Conservation (phyloP, 345 rosid genomes). For the Syzygium oleosum region DNA sequence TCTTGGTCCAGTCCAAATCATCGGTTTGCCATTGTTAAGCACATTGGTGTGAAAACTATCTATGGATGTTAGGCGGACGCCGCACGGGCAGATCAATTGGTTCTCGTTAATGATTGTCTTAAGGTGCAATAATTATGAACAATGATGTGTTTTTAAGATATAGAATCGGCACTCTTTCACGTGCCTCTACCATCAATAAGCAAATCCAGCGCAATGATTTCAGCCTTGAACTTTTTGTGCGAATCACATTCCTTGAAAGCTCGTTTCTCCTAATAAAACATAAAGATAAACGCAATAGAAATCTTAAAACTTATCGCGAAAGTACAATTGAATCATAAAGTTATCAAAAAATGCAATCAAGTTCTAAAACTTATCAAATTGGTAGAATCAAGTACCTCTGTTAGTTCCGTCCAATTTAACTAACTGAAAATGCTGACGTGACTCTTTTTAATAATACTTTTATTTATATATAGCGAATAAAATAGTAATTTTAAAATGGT, state of each 20-base stretch:
- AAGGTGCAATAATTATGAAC: neutral
- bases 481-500: neutral
- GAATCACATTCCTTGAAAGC: neutral
- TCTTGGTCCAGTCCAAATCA: neutral
- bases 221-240: neutral
- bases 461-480: neutral
- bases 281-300: neutral
- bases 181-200: neutral
- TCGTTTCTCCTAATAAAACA: neutral
- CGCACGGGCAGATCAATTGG: neutral
- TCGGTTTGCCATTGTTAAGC: neutral
- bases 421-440: neutral
- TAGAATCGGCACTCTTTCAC: neutral
- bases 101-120: neutral
- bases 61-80: neutral
- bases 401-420: neutral
- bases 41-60: neutral
- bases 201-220: neutral
- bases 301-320: neutral
- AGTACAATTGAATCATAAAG: neutral
- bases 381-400: neutral
- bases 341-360: neutral
- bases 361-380: neutral
- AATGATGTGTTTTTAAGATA: neutral
- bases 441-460: neutral